Conservation (phyloP, 2,329 filamentous ascomycete species). For the Pseudogymnoascus verrucosus region DNA sequence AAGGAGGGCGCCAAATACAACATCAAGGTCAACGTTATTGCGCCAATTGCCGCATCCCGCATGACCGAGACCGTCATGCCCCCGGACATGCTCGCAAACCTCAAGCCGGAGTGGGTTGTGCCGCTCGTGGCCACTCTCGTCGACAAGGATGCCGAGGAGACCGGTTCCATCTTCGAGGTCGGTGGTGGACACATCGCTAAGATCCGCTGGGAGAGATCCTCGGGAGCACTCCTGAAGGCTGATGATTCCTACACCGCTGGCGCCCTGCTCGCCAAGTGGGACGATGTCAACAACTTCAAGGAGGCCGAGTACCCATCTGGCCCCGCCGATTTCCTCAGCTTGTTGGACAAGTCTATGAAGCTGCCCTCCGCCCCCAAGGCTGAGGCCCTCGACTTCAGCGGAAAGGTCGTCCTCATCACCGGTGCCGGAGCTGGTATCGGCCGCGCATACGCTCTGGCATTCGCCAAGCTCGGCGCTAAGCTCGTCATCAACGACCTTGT, state of each 20-base stretch:
- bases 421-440: conserved; percentile 87
- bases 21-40: conserved; percentile 90
- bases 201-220: conserved; percentile 88
- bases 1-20: conserved; percentile 99
- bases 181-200: conserved; percentile 90
- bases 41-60: conserved; percentile 86
- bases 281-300: conserved; percentile 78
- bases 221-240: conserved; percentile 80
- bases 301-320: conserved; percentile 75
- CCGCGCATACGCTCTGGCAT: conserved; percentile 80
- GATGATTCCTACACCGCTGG: conserved; percentile 83
- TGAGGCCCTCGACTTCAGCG: conserved; percentile 71
- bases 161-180: conserved; percentile 84
- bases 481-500: conserved; percentile 95
- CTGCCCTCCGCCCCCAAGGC: conserved; percentile 63
- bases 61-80: conserved; percentile 97
- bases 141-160: conserved; percentile 77
- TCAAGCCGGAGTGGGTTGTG: conserved; percentile 87
- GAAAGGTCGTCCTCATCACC: conserved; percentile 79
- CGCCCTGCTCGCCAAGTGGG: conserved; percentile 84
- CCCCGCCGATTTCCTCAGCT: conserved; percentile 76
- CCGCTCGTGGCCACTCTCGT: conserved; percentile 83
- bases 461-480: conserved; percentile 74
- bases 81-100: conserved; percentile 71
- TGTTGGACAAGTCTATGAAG: conserved; percentile 78